Evolutionary conservation across 1,139 yeast species (phyloP).

Genomic region (Saccharomycopsis hybrid): DNA sequence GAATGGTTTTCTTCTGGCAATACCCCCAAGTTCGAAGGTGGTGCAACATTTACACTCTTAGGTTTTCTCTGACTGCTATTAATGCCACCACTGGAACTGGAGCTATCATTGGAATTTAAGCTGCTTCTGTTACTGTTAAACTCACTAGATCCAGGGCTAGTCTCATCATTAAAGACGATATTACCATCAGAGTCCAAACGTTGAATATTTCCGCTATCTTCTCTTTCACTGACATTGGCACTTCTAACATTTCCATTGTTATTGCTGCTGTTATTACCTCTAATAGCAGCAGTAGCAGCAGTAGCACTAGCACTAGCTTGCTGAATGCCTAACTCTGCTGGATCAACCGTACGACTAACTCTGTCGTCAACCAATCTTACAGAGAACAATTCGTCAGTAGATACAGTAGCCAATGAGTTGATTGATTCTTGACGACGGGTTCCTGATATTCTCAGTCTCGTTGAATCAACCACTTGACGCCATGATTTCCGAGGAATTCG

Average conservation of each 20-base stretch:
- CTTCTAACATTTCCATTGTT: no score
- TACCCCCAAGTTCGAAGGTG: slow-evolving; percentile 14
- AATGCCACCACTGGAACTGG: slow-evolving; percentile 7
- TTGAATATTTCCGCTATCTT: slow-evolving; percentile 39
- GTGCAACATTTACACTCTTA: no score
- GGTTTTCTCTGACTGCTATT: slow-evolving; percentile 3
- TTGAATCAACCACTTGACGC: slow-evolving; percentile 48
- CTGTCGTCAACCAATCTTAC: slow-evolving; percentile 68
- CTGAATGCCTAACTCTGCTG: no score
- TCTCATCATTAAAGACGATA: no score
- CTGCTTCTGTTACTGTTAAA: slow-evolving; percentile 5
- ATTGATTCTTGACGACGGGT: slow-evolving; percentile 47
- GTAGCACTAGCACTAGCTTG: neutral
- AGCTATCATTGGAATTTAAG: slow-evolving; percentile 1
- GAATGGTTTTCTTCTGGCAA: slow-evolving; percentile 12
- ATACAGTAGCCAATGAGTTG: slow-evolving; percentile 74
- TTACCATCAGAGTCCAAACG: slow-evolving; percentile 52
- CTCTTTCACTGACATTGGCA: slow-evolving; percentile 17
- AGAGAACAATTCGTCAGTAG: slow-evolving; percentile 77
- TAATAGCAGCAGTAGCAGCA: neutral
- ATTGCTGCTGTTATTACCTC: no score
- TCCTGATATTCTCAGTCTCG: slow-evolving; percentile 34
- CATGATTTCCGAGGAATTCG: slow-evolving; percentile 57
- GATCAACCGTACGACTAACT: slow-evolving; percentile 21
- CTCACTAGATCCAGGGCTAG: neutral